Evolutionary conservation across 257 asterid species (phyloP), one percentile per base, ranked within the genome.

Genomic region (Salvia splendens): DNA sequence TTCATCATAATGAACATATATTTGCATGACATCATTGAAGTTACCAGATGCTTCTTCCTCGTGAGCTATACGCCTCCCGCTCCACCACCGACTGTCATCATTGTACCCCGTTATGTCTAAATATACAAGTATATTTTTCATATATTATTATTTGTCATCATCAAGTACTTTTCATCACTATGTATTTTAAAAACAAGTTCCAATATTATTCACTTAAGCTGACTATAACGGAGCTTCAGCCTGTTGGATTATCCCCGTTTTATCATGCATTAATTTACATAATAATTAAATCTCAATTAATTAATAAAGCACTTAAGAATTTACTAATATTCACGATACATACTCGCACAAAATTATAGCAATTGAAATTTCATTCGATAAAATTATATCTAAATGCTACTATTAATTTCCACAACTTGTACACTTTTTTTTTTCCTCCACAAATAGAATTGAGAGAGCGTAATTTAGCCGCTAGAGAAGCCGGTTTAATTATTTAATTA

Each of bases 41-140:
- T 43, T 70, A 68, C 73, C 82, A 64, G 80, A 67, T 68, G 65
- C 51, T 77, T 75, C 42, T 75, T 82, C 57, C 78, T 81, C 78
- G 82, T 84, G 69, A 82, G 56, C 53, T 7, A 75, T 75, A 84
- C 81, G 82, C 72, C 80, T 82, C 85, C 53, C 73, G 64, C 78
- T 64, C 84, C 81, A 80, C 90, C 82, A 84, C 90, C 85, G 75
- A 82, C 87, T 79, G 74, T 73, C 48, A 84, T 84, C 82, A 84
- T 82, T 80, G 15, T 58, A 73, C 80, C 75, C 76, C 71, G 70
- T 79, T 41, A 43, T 72, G 41, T 59, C 15, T 53, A 24, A 9
- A 30, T 55, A 55, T 30, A 1, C 28, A 11, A 2, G 0, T 30
- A 28, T 16, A 30, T 20, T 6, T 47, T 14, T 50, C 48, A 14